Evolutionary conservation across 2,329 filamentous ascomycete genomes (phyloP), one percentile per base, ranked within the genome.

Genomic region (Aspergillus ochraceoroseus): DNA sequence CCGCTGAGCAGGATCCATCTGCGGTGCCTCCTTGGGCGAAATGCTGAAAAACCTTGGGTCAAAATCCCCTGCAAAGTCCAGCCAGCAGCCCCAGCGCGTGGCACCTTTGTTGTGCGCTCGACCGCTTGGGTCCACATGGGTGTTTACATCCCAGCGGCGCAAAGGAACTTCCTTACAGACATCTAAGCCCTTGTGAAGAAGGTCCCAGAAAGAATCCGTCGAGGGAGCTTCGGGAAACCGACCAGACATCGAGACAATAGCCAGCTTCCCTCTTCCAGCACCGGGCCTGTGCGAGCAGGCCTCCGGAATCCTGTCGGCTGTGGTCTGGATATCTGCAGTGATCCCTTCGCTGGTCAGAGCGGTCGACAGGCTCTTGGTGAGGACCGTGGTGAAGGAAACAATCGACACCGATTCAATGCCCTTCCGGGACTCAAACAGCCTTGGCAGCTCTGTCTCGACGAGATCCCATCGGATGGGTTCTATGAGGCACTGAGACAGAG

Each of bases 41-140:
- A 90, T 88, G 64, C 87, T 87, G 75, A 90, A 90, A 67, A 90
- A 89, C 1, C 81, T 73, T n/a, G 83, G 80, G 54, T 90, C 85
- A 56, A 89, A 89, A 32, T 83, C 71, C 39, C 83, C 83, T 0
- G 85, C 27, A 31, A 25, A 23, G 12, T 32, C 19, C 7, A 38
- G n/a, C 27, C 26, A 38, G 19, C 35, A 38, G 3, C 35, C 35
- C 18, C 19, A 31, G 8, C 27, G 35, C 2, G 35, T 31, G 13
- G 19, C 18, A 2, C 26, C 18, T 8, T 31, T 25, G 28, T 38
- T 31, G 27, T 32, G 27, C 2, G 18, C 27, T 4, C 25, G 25
- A 3, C 28, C 27, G 8, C 13, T 31, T 4, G 35, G 35, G 28
- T 38, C 35, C 6, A 31, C 26, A 18, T 31, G 27, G 4, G 26